Percentiles rank a stretch among this genome's conserved stretches.
Conservation (phyloP, 1,139 yeast species). For the Kluyveromyces marxianus region DNA sequence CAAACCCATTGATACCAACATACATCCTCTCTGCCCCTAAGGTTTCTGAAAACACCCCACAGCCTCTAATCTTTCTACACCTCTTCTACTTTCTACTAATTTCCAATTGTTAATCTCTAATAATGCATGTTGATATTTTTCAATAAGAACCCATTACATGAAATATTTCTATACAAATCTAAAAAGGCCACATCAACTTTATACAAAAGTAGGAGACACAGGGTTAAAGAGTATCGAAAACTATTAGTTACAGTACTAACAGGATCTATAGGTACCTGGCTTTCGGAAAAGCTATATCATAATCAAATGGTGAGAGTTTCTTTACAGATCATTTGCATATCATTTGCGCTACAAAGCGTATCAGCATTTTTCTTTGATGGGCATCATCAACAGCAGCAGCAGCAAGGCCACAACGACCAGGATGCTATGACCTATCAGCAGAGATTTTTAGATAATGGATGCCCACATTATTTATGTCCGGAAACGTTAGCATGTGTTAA, state of each 20-base stretch:
- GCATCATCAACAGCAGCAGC: slow-evolving; percentile 23
- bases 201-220: too few relatives aligned
- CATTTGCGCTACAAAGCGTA: not conserved
- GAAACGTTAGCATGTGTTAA: slow-evolving; percentile 76
- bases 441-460: slow-evolving; percentile 36
- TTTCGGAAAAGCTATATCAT: too few relatives aligned
- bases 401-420: slow-evolving; percentile 35
- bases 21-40: slow-evolving; percentile 40
- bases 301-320: not conserved
- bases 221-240: too few relatives aligned
- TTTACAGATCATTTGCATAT: not conserved
- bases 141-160: too few relatives aligned
- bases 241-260: too few relatives aligned
- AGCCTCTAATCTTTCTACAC: not conserved
- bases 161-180: too few relatives aligned
- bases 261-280: too few relatives aligned
- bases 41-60: not conserved
- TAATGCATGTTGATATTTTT: too few relatives aligned
- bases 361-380: slow-evolving; percentile 10
- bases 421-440: slow-evolving; percentile 33
- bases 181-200: too few relatives aligned
- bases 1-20: slow-evolving; percentile 53
- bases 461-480: slow-evolving; percentile 70
- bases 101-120: too few relatives aligned
- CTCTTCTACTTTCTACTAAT: too few relatives aligned